Percentiles rank a stretch among this genome's conserved stretches.
Conservation (phyloP, 2,329 filamentous ascomycete species). For the Rhexocercosporidium sp. region DNA sequence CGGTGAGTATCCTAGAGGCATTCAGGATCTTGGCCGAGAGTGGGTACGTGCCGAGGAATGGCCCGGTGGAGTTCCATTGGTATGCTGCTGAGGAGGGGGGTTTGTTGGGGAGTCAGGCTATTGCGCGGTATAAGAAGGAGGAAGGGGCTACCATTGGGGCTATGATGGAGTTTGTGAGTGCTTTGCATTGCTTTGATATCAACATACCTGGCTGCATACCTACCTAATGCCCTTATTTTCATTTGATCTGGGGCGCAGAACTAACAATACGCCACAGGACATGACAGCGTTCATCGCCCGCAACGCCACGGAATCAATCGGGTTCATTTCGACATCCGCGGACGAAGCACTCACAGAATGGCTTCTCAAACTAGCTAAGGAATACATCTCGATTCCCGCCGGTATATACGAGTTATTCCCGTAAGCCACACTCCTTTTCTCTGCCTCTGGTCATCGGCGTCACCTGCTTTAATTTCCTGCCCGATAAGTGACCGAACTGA, state of each 20-base stretch:
- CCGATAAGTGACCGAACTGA: background rate
- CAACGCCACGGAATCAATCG: slow-evolving; percentile 13
- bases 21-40: slow-evolving; percentile 66
- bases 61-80: slow-evolving; percentile 75
- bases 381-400: slow-evolving; percentile 7
- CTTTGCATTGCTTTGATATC: no score
- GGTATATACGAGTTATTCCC: slow-evolving; percentile 1
- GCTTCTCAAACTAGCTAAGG: slow-evolving; percentile 3
- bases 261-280: no score
- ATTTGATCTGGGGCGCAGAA: no score
- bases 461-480: no score
- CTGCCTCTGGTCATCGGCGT: no score
- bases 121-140: slow-evolving; percentile 48
- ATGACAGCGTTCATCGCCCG: slow-evolving; percentile 19
- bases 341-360: slow-evolving; percentile 14
- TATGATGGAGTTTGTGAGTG: slow-evolving; percentile 21
- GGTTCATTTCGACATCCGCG: slow-evolving; percentile 10
- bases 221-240: no score
- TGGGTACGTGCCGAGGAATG: slow-evolving; percentile 41
- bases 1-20: slow-evolving; percentile 75
- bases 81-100: slow-evolving; percentile 81
- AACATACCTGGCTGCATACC: no score
- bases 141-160: slow-evolving; percentile 11
- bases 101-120: slow-evolving; percentile 61
- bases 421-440: background rate